These are phyloP conservation scores for Barnettozyma botsteinii DNA, from an alignment of 805 yeast genomes.

Conservation along the genomic window DNA sequence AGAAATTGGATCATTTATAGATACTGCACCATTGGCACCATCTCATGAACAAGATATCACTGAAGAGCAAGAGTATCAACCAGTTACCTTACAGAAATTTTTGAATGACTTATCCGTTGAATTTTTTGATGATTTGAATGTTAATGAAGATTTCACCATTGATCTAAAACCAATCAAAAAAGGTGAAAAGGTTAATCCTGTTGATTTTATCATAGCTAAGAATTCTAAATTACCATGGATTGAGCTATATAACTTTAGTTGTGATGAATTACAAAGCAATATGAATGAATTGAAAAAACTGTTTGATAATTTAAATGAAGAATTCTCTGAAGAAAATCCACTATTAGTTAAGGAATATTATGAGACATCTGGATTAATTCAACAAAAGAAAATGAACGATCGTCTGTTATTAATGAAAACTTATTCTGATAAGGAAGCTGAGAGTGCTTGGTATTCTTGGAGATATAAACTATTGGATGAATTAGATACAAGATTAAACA, in stretches of 20 bases:
- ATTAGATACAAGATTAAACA: constrained; percentile 15
- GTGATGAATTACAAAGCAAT: constrained; percentile 24
- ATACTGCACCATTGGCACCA: constrained; percentile 21
- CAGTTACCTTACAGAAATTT: constrained; percentile 22
- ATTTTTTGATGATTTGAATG: constrained; percentile 24
- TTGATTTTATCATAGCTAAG: constrained; percentile 21
- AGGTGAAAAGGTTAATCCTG: not conserved
- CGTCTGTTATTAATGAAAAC: constrained; percentile 22
- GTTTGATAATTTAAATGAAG: constrained; percentile 22
- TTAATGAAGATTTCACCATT: constrained; percentile 20
- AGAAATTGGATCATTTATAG: constrained; percentile 13
- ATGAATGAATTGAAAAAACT: constrained; percentile 20
- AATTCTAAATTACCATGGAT: constrained; percentile 23
- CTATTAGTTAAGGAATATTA: constrained; percentile 23
- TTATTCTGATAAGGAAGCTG: constrained; percentile 24
- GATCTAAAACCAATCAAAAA: constrained; percentile 11
- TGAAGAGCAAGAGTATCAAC: constrained; percentile 15
- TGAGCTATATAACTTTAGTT: constrained; percentile 24
- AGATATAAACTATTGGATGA: constrained; percentile 22
- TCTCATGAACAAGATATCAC: constrained; percentile 16
- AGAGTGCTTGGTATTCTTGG: constrained; percentile 24
- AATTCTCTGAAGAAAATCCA: constrained; percentile 25
- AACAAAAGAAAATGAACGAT: constrained; percentile 24
- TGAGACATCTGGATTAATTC: constrained; percentile 13
- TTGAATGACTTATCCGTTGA: constrained; percentile 23